Base-by-base conservation (phyloP, 257 asterid species). In the Dorcoceras hygrometricum region DNA sequence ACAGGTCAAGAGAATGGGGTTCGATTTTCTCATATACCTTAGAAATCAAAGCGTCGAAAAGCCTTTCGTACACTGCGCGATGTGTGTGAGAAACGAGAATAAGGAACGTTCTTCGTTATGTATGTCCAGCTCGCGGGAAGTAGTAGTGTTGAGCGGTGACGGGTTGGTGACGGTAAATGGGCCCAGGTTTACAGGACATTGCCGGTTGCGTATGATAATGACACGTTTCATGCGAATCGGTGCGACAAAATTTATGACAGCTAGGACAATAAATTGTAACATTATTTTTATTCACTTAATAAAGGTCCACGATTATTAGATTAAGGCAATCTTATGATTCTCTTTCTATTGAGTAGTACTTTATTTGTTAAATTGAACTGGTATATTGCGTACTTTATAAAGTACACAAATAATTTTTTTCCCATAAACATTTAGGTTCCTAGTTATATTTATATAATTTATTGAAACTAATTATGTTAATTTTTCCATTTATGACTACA, bases 41-140 rank as follows among this genome's bases (percentile, higher is more conserved):
- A 39, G 24, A 62, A 69, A 53, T 28, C 48, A 24, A 69, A 67
- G 77, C 43, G 28, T 50, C 28, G 39, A 26, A 66, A 71, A 23
- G 23, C 54, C 50, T 14, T 6, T 36, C 50, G 10, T 62, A n/a
- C 43, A 29, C 20, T 29, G 14, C 50, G 68, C 36, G 53, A 26
- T 11, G 51, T 27, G 57, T 34, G 71, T 10, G 9, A 61, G 25
- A 53, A 23, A 66, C 4, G 77, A 28, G 66, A 34, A 64, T 24
- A 50, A 18, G 68, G 63, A 73, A 60, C 63, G 60, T 19, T 68
- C 46, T 23, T 66, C 11, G 66, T 29, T 23, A 67, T 59, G 62
- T 75, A 75, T 79, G 68, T 23, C 66, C 61, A 36, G 73, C 68
- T 34, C 73, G 85, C 79, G 83, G 86, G 82, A 80, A 83, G 78